Base-by-base conservation (phyloP, 2,329 filamentous ascomycete species). In the Microsporum ferrugineum region DNA sequence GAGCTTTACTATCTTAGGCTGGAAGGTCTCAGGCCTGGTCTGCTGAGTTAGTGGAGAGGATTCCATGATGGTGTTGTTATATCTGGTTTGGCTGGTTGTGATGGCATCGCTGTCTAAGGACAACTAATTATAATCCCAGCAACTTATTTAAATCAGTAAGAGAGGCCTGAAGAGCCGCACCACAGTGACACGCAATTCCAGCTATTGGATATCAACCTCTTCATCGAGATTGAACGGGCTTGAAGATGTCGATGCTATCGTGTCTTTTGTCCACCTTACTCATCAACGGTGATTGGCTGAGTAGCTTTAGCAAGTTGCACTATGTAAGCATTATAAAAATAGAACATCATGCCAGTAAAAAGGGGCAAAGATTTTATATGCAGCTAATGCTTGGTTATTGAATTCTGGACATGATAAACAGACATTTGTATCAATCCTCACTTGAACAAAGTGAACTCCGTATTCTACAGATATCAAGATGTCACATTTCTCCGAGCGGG, bases 11-110 rank as follows among this genome's bases (percentile, higher is more conserved):
- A 99, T 89, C 78, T 99, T 99, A 60, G 89, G 92, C 76, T 95
- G 88, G 73, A 99, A 96, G 45, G 87, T 84, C 74, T 95, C 88
- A 60, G 92, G 94, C 69, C 90, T 84, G 75, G 85, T 84, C 80
- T 96, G 91, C 76, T 95, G 91, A 61, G 91, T 96, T 72, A 99
- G 83, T 65, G 94, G 94, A 72, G 92, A 97, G 68, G 86, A 82
- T 79, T 95, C 89, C 89, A 95, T 95, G 60, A 95, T 95, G 60
- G 51, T 62, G n/a, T 14, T 14, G 31, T 17, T 55, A 14, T 23
- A 47, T 34, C 12, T 23, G 49, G 17, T 36, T 6, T 17, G 8
- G 29, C 31, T n/a, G 27, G 27, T 53, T 55, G 34, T 31, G 49
- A 55, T 55, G 17, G 49, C 49, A 55, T 55, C 49, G 29, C 49